Conservation (phyloP, 2,329 filamentous ascomycete genomes). For the Metarhizium guizhouense region DNA sequence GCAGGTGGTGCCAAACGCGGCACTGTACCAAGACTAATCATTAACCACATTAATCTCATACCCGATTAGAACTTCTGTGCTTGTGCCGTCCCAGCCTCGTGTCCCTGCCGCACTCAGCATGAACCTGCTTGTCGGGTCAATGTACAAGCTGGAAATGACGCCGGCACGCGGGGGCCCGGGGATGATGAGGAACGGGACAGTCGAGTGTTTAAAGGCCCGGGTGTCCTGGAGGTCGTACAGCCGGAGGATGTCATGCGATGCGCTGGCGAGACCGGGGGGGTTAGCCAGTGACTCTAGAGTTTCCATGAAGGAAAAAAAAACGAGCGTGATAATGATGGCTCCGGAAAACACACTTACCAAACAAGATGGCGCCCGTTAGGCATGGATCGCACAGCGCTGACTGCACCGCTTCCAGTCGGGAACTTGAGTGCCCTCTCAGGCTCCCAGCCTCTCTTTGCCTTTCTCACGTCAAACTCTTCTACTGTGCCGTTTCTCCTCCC, state of each 20-base stretch:
- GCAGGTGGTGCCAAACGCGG: too few relatives aligned
- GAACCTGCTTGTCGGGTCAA: slow-evolving; percentile 81
- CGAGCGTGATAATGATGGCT: background rate
- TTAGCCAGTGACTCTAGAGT: background rate
- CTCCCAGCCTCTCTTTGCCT: slow-evolving; percentile 55
- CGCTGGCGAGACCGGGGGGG: slow-evolving; percentile 37
- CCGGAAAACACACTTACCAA: slow-evolving; percentile 38
- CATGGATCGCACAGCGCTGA: slow-evolving; percentile 85
- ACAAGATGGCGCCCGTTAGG: slow-evolving; percentile 85
- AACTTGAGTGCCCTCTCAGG: slow-evolving; percentile 78
- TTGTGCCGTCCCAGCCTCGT: slow-evolving; percentile 85
- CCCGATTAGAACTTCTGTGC: slow-evolving; percentile 83
- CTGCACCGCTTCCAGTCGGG: slow-evolving; percentile 78
- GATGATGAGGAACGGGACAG: slow-evolving; percentile 91
- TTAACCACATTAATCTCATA: slow-evolving; percentile 64
- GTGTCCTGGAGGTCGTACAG: slow-evolving; percentile 78
- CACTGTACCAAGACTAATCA: background rate
- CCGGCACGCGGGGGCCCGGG: slow-evolving; percentile 77
- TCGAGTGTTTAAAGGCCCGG: slow-evolving; percentile 58
- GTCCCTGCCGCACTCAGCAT: slow-evolving; percentile 91
- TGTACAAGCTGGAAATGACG: slow-evolving; percentile 75
- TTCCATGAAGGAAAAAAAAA: background rate
- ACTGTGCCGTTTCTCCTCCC: slow-evolving; percentile 87
- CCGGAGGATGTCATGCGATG: slow-evolving; percentile 85
- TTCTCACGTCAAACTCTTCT: slow-evolving; percentile 86